Percentiles rank a stretch among this genome's conserved stretches.
phyloP scores from a whole-genome alignment of 2,329 filamentous ascomycete genomes.

The Pezicula carpinea region DNA sequence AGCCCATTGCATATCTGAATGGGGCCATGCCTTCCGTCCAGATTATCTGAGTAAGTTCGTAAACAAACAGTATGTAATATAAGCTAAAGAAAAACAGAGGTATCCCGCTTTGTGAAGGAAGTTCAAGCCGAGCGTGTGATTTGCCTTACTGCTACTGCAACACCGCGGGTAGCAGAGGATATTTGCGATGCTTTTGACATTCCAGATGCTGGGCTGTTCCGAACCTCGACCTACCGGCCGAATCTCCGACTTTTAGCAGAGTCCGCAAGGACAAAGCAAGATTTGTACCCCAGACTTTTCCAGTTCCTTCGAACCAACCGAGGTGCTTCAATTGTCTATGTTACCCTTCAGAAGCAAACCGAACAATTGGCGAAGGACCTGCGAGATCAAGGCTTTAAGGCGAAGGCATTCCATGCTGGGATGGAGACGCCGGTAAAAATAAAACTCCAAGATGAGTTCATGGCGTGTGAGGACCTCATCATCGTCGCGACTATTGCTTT shows the following conservation, averaged over 20 bases:
- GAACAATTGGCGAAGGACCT: conserved; percentile 38
- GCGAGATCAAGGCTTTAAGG: conserved; percentile 33
- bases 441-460: conserved; percentile 46
- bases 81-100: conserved; percentile 20
- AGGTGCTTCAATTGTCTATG: conserved; percentile 57
- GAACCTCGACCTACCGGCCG: conserved; percentile 53
- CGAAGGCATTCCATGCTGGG: conserved; percentile 45
- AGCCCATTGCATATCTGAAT: conserved; percentile 55
- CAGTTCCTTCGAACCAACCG: conserved; percentile 44
- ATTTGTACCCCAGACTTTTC: conserved; percentile 41
- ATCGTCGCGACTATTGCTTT: conserved; percentile 54
- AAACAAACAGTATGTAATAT: background rate
- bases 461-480: conserved; percentile 39
- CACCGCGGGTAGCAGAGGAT: conserved; percentile 49
- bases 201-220: conserved; percentile 44
- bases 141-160: conserved; percentile 57
- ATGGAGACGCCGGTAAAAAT: conserved; percentile 41
- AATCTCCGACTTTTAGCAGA: conserved; percentile 49
- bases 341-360: conserved; percentile 51
- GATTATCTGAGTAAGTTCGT: conserved; percentile 41
- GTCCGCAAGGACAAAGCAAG: conserved; percentile 35
- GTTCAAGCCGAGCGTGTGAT: conserved; percentile 53
- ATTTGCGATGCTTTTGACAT: conserved; percentile 50
- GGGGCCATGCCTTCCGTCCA: conserved; percentile 45
- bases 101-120: conserved; percentile 51